Percentiles rank a stretch among this genome's conserved stretches.
Evolutionary conservation across 2,329 filamentous ascomycete genomes (phyloP).

Genomic region (Trichoderma simmonsii): DNA sequence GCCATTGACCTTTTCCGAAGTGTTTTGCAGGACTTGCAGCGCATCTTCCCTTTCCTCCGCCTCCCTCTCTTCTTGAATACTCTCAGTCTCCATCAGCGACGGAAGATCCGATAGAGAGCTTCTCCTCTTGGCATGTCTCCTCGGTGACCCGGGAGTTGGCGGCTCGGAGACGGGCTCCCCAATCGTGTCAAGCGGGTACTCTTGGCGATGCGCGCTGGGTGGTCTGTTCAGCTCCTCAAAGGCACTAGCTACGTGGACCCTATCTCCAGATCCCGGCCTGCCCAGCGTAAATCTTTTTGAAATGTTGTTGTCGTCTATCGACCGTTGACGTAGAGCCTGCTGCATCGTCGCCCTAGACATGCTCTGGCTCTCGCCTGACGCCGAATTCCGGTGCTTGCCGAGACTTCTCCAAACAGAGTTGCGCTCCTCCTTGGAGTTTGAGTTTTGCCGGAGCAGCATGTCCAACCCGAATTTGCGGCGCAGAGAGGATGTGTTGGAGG

Average conservation of each 20-base stretch:
- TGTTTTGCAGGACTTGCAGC: constrained; percentile 49
- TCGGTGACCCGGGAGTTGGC: constrained; percentile 41
- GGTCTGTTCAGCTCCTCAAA: constrained; percentile 60
- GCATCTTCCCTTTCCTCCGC: constrained; percentile 20
- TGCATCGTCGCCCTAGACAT: constrained; percentile 64
- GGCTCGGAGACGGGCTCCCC: constrained; percentile 53
- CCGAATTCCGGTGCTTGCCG: constrained; percentile 70
- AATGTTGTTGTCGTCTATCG: constrained; percentile 65
- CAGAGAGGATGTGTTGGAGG: constrained; percentile 82
- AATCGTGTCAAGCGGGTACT: constrained; percentile 57
- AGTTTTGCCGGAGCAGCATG: constrained; percentile 71
- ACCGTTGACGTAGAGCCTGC: constrained; percentile 63
- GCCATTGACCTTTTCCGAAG: constrained; percentile 57
- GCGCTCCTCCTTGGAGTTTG: constrained; percentile 75
- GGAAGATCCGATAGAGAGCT: constrained; percentile 89
- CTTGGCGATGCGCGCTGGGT: constrained; percentile 54
- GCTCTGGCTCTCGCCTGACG: constrained; percentile 59
- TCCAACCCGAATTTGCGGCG: constrained; percentile 81
- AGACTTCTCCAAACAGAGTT: constrained; percentile 82
- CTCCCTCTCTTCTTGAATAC: constrained; percentile 40
- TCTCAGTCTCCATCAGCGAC: constrained; percentile 61
- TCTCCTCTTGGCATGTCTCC: constrained; percentile 69
- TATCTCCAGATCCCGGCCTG: constrained; percentile 56
- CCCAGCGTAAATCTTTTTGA: constrained; percentile 34
- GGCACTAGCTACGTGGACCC: constrained; percentile 58